phyloP scores from a whole-genome alignment of 306 rosid species.

The Luffa aegyptiaca region DNA sequence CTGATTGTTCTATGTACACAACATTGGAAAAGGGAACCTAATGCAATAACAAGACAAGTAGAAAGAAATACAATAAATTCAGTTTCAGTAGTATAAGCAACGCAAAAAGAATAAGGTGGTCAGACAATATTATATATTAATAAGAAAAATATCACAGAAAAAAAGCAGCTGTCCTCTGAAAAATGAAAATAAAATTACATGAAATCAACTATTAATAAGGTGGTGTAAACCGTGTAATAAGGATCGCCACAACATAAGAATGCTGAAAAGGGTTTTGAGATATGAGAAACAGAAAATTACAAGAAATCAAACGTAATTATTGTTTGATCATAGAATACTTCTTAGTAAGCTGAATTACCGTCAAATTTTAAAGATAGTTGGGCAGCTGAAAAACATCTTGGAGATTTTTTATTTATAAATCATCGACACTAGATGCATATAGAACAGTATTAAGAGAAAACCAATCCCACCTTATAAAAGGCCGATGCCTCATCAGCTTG shows the following conservation, averaged over 20 bases:
- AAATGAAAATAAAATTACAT: not conserved
- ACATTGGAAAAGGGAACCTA: constrained; percentile 79
- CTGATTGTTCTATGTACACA: constrained; percentile 78
- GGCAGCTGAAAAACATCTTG: not conserved
- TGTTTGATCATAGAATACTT: not conserved
- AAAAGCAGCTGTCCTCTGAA: not conserved
- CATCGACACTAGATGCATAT: not conserved
- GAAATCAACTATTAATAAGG: not conserved
- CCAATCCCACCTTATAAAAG: constrained; percentile 59
- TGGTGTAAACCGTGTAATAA: not conserved
- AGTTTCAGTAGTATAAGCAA: not conserved
- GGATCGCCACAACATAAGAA: not conserved
- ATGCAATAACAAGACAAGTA: not conserved
- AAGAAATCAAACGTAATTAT: not conserved
- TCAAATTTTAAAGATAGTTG: not conserved
- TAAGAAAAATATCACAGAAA: not conserved
- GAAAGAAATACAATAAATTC: not conserved
- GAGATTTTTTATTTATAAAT: not conserved
- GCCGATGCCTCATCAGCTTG: constrained; percentile 58
- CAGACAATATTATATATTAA: not conserved
- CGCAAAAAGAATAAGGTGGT: not conserved
- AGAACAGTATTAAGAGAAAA: constrained; percentile 1
- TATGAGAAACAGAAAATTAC: not conserved
- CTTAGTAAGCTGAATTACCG: not conserved
- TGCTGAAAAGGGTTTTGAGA: not conserved